Evolutionary conservation across 106 monocot species (phyloP).

Genomic region (Iris macrosiphon): DNA sequence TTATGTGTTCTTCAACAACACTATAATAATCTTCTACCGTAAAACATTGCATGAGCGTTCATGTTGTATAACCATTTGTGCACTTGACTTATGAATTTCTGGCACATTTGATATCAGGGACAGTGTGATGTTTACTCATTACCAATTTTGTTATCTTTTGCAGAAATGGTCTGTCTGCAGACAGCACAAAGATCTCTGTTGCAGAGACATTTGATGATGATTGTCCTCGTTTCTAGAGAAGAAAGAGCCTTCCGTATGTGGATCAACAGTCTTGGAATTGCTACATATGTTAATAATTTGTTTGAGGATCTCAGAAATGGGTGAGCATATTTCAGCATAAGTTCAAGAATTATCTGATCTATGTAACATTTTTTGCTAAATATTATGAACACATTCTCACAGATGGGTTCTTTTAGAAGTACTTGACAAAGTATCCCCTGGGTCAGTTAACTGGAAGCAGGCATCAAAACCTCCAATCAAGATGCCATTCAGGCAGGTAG

Average conservation of each 20-base stretch:
- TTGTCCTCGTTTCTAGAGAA: constrained; percentile 61
- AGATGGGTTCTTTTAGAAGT: constrained; percentile 87
- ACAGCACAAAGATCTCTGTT: constrained; percentile 45
- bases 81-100: too few relatives aligned
- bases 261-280: constrained; percentile 75
- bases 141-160: constrained; percentile 7
- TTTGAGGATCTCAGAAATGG: constrained; percentile 78
- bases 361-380: not conserved
- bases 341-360: not conserved
- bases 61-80: too few relatives aligned
- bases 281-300: constrained; percentile 62
- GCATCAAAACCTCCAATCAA: constrained; percentile 78
- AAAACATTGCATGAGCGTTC: too few relatives aligned
- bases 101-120: too few relatives aligned
- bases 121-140: too few relatives aligned
- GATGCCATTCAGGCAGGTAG: constrained; percentile 79
- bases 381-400: constrained; percentile 4
- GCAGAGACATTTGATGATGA: constrained; percentile 49
- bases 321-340: constrained; percentile 28
- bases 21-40: too few relatives aligned
- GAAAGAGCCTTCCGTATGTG: constrained; percentile 76
- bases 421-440: constrained; percentile 72
- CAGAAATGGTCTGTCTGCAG: constrained; percentile 67
- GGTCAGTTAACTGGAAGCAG: constrained; percentile 74
- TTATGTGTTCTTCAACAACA: too few relatives aligned